These are phyloP conservation scores for Candida adriatica DNA, from an alignment of 805 yeast genomes.

Conservation along the genomic window DNA sequence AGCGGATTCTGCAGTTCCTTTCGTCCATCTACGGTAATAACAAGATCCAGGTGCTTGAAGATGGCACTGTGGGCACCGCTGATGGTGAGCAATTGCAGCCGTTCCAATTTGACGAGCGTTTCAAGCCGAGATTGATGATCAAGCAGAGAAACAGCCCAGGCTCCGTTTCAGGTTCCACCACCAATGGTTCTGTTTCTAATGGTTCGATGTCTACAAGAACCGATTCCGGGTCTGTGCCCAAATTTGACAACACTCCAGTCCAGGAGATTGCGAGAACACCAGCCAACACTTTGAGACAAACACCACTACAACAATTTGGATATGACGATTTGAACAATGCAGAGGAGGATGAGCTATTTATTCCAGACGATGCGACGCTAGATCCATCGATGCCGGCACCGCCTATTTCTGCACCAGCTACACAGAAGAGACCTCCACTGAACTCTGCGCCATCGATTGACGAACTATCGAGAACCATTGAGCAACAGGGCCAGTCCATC, in stretches of 20 bases:
- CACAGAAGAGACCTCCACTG: background rate
- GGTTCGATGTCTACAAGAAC: background rate
- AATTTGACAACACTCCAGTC: slow-evolving; percentile 15
- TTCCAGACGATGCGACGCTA: background rate
- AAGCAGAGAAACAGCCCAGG: slow-evolving; percentile 14
- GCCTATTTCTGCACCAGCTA: background rate
- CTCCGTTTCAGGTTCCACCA: slow-evolving; percentile 7
- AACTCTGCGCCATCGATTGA: slow-evolving; percentile 11
- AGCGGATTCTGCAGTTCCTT: slow-evolving; percentile 78
- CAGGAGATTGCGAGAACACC: slow-evolving; percentile 20
- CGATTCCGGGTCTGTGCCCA: background rate
- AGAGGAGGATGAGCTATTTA: background rate
- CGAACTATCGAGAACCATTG: slow-evolving; percentile 18
- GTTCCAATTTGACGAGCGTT: background rate
- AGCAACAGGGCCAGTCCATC: slow-evolving; percentile 22
- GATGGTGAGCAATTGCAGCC: slow-evolving; percentile 2
- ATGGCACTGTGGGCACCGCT: slow-evolving; percentile 5
- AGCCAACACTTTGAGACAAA: slow-evolving; percentile 1
- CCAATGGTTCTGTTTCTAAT: background rate
- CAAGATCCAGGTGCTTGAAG: slow-evolving; percentile 19
- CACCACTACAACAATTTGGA: background rate
- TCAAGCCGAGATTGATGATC: slow-evolving; percentile 19
- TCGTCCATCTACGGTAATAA: slow-evolving; percentile 51
- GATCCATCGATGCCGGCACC: background rate
- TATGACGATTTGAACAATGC: background rate